Percentiles rank a stretch among this genome's conserved stretches.
phyloP scores from a whole-genome alignment of 2,329 filamentous ascomycete species.

The Nothomitra cinnamomea region DNA sequence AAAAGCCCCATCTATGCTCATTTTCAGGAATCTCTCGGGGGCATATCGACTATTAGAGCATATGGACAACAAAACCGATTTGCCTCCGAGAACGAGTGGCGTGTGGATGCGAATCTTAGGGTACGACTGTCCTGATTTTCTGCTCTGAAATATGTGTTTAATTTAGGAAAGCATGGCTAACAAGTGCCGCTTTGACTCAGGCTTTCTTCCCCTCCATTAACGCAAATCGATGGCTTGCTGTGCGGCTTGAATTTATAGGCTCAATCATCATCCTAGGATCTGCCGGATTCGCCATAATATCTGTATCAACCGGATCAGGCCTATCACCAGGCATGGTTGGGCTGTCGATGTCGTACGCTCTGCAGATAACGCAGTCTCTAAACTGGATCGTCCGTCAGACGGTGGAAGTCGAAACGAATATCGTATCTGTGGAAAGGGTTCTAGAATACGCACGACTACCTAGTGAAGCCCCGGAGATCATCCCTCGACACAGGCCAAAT shows the following conservation, averaged over 20 bases:
- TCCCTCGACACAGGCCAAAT: constrained; percentile 70
- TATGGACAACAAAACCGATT: constrained; percentile 83
- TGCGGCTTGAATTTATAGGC: constrained; percentile 88
- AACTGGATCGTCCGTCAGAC: constrained; percentile 99
- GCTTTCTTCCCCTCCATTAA: constrained; percentile 8
- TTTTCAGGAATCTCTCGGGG: constrained; percentile 92
- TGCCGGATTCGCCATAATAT: constrained; percentile 65
- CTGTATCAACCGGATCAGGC: constrained; percentile 49
- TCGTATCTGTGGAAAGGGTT: constrained; percentile 93
- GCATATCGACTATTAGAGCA: constrained; percentile 86
- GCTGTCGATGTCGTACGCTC: constrained; percentile 88
- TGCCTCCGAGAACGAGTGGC: constrained; percentile 88
- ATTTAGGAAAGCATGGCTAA: constrained; percentile 6
- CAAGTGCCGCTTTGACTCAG: constrained; percentile 4
- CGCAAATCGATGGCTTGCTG: constrained; percentile 65
- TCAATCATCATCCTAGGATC: constrained; percentile 82
- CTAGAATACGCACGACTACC: constrained; percentile 86
- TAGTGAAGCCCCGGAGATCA: constrained; percentile 86
- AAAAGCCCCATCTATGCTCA: constrained; percentile 95
- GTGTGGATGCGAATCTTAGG: constrained; percentile 73
- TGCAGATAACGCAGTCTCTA: constrained; percentile 90
- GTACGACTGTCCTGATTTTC: constrained; percentile 52
- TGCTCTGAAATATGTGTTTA: constrained; percentile 55
- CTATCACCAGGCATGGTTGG: constrained; percentile 66
- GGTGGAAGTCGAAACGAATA: constrained; percentile 99